Evolutionary conservation across 2,329 filamentous ascomycete genomes (phyloP).

Genomic region (Ustulina deusta): DNA sequence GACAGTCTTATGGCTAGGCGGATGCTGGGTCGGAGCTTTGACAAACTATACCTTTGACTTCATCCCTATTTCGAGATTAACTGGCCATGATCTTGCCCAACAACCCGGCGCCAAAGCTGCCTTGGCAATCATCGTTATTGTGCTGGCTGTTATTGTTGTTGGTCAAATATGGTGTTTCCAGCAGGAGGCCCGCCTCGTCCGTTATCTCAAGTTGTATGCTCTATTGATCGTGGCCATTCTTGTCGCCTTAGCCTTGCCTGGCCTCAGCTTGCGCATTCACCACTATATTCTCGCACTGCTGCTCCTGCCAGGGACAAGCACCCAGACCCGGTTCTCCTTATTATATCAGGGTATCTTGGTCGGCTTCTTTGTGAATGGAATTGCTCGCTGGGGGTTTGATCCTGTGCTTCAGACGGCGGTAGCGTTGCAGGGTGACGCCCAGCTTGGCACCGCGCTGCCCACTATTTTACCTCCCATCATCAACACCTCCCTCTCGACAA

Average conservation of each 20-base stretch:
- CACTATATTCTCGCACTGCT: conserved; percentile 93
- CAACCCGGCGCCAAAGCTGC: conserved; percentile 91
- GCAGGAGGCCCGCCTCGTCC: conserved; percentile 82
- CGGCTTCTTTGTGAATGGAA: conserved; percentile 92
- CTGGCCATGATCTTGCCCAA: conserved; percentile 85
- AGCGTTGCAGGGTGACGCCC: conserved; percentile 76
- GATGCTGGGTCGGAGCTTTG: conserved; percentile 89
- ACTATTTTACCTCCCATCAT: conserved; percentile 62
- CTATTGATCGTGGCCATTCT: conserved; percentile 75
- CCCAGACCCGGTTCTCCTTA: conserved; percentile 87
- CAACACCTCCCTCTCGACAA: conserved; percentile 68
- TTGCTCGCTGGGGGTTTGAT: conserved; percentile 94
- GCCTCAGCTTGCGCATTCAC: conserved; percentile 84
- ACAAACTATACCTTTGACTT: conserved; percentile 96
- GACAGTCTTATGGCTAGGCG: conserved; percentile 88
- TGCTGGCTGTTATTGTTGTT: conserved; percentile 75
- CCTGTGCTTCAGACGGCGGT: conserved; percentile 84
- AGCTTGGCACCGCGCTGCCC: conserved; percentile 72
- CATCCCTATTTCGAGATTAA: conserved; percentile 94
- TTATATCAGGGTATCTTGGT: conserved; percentile 91
- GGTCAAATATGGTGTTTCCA: conserved; percentile 89
- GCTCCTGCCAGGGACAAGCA: conserved; percentile 85
- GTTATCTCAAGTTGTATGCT: conserved; percentile 81
- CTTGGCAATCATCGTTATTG: conserved; percentile 79
- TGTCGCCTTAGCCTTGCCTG: conserved; percentile 77